phyloP scores from a whole-genome alignment of 768 basidiomycete genomes.

The Kwoniella sp. region DNA sequence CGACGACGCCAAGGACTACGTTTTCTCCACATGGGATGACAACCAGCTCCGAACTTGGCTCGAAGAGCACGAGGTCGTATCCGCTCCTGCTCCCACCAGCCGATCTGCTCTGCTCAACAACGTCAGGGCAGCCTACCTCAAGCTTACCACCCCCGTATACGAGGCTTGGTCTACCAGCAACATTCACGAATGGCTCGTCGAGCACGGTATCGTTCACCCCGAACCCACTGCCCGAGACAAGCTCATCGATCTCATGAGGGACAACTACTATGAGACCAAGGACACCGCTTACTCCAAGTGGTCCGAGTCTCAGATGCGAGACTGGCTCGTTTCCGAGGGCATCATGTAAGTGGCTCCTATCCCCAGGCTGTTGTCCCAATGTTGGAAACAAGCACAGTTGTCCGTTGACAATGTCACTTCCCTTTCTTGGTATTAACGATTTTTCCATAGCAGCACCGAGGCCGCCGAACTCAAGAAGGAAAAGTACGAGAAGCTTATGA shows the following conservation, averaged over 20 bases:
- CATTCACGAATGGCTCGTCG: slow-evolving; percentile 79
- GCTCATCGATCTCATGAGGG: slow-evolving; percentile 69
- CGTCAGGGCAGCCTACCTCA: slow-evolving; percentile 70
- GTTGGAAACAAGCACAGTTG: background rate
- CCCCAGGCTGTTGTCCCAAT: background rate
- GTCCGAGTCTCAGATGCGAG: slow-evolving; percentile 49
- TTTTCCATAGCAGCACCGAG: slow-evolving; percentile 39
- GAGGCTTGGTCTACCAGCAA: slow-evolving; percentile 83
- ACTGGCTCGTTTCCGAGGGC: slow-evolving; percentile 55
- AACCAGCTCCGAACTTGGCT: slow-evolving; percentile 70
- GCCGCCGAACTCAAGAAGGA: slow-evolving; percentile 62
- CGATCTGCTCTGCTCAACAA: slow-evolving; percentile 69
- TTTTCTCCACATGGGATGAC: slow-evolving; percentile 89
- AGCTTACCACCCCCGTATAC: slow-evolving; percentile 67
- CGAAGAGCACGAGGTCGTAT: slow-evolving; percentile 70
- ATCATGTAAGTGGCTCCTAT: slow-evolving; percentile 43
- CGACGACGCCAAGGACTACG: slow-evolving; percentile 78
- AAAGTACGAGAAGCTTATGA: slow-evolving; percentile 73
- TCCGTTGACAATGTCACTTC: slow-evolving; percentile 3
- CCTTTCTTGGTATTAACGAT: slow-evolving; percentile 20
- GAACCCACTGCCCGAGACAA: slow-evolving; percentile 64
- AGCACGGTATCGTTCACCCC: slow-evolving; percentile 72
- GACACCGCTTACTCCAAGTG: slow-evolving; percentile 55
- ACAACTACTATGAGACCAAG: slow-evolving; percentile 70
- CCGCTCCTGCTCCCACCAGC: slow-evolving; percentile 66